These are phyloP conservation scores for Dittrichia graveolens DNA, from an alignment of 129 eudicot genomes.

Conservation along the genomic window DNA sequence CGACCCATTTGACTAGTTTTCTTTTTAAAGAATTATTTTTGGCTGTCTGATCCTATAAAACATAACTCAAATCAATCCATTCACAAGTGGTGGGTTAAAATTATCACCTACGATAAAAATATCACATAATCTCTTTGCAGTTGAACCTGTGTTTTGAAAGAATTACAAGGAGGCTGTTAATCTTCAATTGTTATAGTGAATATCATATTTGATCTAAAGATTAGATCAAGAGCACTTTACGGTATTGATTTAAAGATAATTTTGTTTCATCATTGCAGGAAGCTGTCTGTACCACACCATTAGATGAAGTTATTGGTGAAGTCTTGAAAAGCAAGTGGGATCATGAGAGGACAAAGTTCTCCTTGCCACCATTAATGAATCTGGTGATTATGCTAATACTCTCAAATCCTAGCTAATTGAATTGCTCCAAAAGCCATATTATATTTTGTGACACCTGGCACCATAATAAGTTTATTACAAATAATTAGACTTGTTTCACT, in stretches of 20 bases:
- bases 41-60: neutral
- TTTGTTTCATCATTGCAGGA: constrained; percentile 46
- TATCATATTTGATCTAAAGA: neutral
- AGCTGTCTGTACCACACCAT: constrained; percentile 48
- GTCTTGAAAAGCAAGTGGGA: constrained; percentile 83
- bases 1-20: neutral
- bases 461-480: neutral
- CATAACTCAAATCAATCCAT: neutral
- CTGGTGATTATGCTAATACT: constrained; percentile 45
- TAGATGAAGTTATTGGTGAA: constrained; percentile 64
- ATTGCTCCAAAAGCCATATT: neutral
- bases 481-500: neutral
- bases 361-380: constrained; percentile 87
- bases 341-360: constrained; percentile 77
- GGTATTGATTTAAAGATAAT: neutral
- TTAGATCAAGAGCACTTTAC: neutral
- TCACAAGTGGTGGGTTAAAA: neutral
- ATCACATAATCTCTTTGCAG: neutral
- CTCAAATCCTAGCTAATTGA: neutral
- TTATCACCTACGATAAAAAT: neutral
- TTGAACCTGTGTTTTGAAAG: neutral
- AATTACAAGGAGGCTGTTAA: neutral
- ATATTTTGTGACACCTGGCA: neutral
- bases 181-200: neutral
- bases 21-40: neutral